Percentiles rank a stretch among this genome's conserved stretches.
These are phyloP conservation scores for Ilyonectria mors-panacis DNA, from an alignment of 2,329 filamentous ascomycete genomes.

Conservation along the genomic window DNA sequence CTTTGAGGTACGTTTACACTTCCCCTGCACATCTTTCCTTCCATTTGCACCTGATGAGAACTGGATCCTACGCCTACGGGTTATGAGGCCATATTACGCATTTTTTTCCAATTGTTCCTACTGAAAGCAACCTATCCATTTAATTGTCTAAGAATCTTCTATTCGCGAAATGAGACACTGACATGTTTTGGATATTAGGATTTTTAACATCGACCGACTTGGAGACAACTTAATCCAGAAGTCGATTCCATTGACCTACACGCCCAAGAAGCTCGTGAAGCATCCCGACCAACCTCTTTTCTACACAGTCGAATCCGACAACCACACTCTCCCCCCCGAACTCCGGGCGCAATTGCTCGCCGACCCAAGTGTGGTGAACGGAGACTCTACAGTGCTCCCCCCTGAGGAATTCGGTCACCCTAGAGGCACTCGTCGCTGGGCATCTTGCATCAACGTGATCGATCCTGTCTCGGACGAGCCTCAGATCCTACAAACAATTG, in stretches of 20 bases:
- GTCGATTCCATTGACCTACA: conserved; percentile 89
- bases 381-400: conserved; percentile 78
- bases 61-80: conserved; percentile 67
- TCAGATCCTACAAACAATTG: conserved; percentile 80
- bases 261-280: conserved; percentile 87
- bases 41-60: conserved; percentile 74
- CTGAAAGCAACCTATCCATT: conserved; percentile 69
- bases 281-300: conserved; percentile 92
- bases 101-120: conserved; percentile 94
- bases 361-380: conserved; percentile 79
- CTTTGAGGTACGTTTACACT: conserved; percentile 76
- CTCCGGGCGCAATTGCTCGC: conserved; percentile 81
- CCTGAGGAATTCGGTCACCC: conserved; percentile 92
- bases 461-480: conserved; percentile 84
- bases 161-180: conserved; percentile 43
- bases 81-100: conserved; percentile 70
- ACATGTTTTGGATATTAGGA: conserved; percentile 65
- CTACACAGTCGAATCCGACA: conserved; percentile 94
- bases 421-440: conserved; percentile 87
- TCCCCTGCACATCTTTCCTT: conserved; percentile 52
- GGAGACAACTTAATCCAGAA: conserved; percentile 90
- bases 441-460: conserved; percentile 93
- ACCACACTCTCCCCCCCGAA: conserved; percentile 88
- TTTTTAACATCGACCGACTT: conserved; percentile 91
- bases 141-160: conserved; percentile 34